These are phyloP conservation scores for Saturnispora mendoncae DNA, from an alignment of 805 yeast genomes.

Conservation along the genomic window DNA sequence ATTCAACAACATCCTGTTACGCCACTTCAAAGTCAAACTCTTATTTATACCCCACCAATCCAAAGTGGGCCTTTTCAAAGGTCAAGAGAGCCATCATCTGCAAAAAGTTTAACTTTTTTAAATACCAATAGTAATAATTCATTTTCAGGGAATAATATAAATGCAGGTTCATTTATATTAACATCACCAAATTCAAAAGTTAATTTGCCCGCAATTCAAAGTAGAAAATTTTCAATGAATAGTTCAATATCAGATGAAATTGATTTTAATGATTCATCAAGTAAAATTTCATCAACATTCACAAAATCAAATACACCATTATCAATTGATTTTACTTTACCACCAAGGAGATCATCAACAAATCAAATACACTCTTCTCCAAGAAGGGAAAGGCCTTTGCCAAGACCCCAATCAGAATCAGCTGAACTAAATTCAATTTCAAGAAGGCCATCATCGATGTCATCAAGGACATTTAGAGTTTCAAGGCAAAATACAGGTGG, in stretches of 20 bases:
- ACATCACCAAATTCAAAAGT: constrained; percentile 12
- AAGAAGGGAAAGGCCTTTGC: constrained; percentile 5
- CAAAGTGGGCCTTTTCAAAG: constrained; percentile 7
- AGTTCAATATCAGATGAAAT: constrained; percentile 14
- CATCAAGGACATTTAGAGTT: constrained; percentile 28
- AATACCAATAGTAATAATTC: not conserved
- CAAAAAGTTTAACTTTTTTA: constrained; percentile 1
- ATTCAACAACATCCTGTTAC: not conserved
- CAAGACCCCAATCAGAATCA: constrained; percentile 6
- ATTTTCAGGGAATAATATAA: not conserved
- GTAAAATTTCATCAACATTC: not conserved
- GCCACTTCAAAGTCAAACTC: constrained; percentile 17
- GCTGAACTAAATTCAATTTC: constrained; percentile 1
- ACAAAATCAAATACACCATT: not conserved
- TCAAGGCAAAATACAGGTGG: constrained; percentile 21
- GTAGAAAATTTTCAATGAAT: constrained; percentile 18
- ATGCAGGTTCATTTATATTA: not conserved
- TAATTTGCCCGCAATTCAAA: constrained; percentile 15
- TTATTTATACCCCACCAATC: constrained; percentile 15
- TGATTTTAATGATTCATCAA: not conserved
- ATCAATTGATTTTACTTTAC: constrained; percentile 5
- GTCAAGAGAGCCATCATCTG: constrained; percentile 2
- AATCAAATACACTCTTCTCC: constrained; percentile 12
- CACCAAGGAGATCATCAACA: constrained; percentile 6
- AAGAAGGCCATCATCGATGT: constrained; percentile 25